These are phyloP conservation scores for Kwoniella mangroviensis DNA, from an alignment of 768 basidiomycete species.

Conservation along the genomic window DNA sequence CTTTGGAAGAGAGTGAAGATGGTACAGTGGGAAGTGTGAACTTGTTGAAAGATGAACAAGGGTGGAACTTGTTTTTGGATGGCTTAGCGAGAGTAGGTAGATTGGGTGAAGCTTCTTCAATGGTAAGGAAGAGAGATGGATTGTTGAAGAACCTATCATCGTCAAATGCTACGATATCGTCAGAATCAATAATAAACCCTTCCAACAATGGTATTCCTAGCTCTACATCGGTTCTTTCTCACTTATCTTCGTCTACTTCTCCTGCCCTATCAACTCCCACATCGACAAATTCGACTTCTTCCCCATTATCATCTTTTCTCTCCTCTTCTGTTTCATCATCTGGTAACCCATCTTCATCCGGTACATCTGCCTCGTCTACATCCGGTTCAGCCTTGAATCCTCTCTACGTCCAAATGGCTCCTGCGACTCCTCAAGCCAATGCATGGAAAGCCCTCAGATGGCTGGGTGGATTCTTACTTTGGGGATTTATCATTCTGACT, in stretches of 20 bases:
- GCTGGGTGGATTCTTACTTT: constrained; percentile 40
- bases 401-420: constrained; percentile 53
- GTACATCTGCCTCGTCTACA: constrained; percentile 58
- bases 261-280: not conserved
- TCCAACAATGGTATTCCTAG: not conserved
- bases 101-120: constrained; percentile 63
- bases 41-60: constrained; percentile 35
- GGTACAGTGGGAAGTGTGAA: constrained; percentile 15
- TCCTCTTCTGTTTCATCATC: constrained; percentile 65
- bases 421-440: constrained; percentile 41
- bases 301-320: constrained; percentile 66
- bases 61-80: constrained; percentile 33
- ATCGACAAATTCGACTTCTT: constrained; percentile 31
- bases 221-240: constrained; percentile 4
- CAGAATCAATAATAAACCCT: not conserved
- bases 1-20: constrained; percentile 25
- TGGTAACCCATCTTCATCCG: constrained; percentile 59
- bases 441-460: constrained; percentile 41
- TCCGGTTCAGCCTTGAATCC: constrained; percentile 51
- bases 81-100: constrained; percentile 35
- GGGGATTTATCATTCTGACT: constrained; percentile 66
- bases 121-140: constrained; percentile 68
- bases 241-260: not conserved
- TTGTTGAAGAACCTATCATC: constrained; percentile 17
- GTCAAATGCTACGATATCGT: constrained; percentile 3